These are phyloP conservation scores for Salvia splendens DNA, from an alignment of 257 asterid species.

Conservation along the genomic window DNA sequence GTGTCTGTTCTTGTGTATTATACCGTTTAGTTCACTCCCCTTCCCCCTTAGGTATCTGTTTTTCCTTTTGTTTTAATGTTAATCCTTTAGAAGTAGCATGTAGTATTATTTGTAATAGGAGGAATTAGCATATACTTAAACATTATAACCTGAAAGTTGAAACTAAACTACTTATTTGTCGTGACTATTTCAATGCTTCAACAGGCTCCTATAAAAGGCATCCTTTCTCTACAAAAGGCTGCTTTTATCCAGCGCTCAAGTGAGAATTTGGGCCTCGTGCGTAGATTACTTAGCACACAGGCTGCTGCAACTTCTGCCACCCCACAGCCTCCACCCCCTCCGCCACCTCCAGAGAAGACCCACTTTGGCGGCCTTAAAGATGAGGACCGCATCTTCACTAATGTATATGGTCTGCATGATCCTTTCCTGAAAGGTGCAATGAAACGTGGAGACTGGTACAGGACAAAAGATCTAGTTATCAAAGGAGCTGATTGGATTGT, in stretches of 20 bases:
- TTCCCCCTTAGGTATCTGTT: constrained; percentile 1
- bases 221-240: constrained; percentile 60
- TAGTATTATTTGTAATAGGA: not conserved
- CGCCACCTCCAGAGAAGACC: constrained; percentile 97
- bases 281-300: constrained; percentile 75
- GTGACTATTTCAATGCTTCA: constrained; percentile 27
- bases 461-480: constrained; percentile 88
- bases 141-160: not conserved
- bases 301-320: constrained; percentile 71
- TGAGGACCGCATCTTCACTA: constrained; percentile 97
- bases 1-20: not conserved
- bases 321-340: constrained; percentile 78
- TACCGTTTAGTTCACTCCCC: constrained; percentile 5
- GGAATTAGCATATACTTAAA: not conserved
- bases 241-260: constrained; percentile 48
- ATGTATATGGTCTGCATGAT: constrained; percentile 84
- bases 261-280: constrained; percentile 49
- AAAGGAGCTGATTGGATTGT: constrained; percentile 98
- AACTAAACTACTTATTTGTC: not conserved
- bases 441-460: constrained; percentile 98
- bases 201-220: constrained; percentile 76
- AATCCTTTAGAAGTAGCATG: not conserved
- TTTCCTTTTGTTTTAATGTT: not conserved
- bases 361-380: constrained; percentile 96
- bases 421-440: constrained; percentile 95